phyloP scores from a whole-genome alignment of 805 yeast species.

The Sugiyamaella smithiae region DNA sequence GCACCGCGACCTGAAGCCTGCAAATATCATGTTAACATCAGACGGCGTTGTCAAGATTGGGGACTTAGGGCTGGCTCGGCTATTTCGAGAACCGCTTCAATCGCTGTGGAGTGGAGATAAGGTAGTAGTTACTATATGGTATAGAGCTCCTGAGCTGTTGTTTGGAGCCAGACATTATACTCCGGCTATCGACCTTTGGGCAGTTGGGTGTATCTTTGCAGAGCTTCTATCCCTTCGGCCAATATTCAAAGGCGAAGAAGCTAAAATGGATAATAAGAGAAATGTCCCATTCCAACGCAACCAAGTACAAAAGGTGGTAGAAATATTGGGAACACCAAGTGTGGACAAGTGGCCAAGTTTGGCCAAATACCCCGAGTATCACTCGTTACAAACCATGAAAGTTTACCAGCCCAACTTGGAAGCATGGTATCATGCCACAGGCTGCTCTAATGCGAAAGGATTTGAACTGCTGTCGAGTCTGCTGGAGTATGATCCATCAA shows the following conservation, averaged over 20 bases:
- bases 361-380: constrained; percentile 79
- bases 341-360: constrained; percentile 75
- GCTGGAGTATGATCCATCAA: constrained; percentile 79
- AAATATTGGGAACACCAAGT: constrained; percentile 89
- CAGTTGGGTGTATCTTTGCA: constrained; percentile 91
- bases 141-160: constrained; percentile 86
- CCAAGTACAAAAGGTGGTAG: constrained; percentile 86
- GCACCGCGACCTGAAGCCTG: constrained; percentile 95
- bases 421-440: constrained; percentile 83
- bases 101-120: constrained; percentile 88
- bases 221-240: constrained; percentile 88
- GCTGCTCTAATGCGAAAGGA: constrained; percentile 69
- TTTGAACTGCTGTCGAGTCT: constrained; percentile 60
- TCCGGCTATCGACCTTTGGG: constrained; percentile 92
- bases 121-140: constrained; percentile 97
- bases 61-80: constrained; percentile 87
- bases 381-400: constrained; percentile 53
- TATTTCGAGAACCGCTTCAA: constrained; percentile 82
- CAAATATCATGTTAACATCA: constrained; percentile 91
- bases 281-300: constrained; percentile 91
- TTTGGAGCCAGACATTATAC: constrained; percentile 93
- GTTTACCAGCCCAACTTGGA: constrained; percentile 66
- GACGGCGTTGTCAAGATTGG: constrained; percentile 94
- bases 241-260: constrained; percentile 96
- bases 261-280: constrained; percentile 90